These are phyloP conservation scores for Penicillium cosmopolitanum DNA, from an alignment of 495 filamentous ascomycete species.

Conservation along the genomic window DNA sequence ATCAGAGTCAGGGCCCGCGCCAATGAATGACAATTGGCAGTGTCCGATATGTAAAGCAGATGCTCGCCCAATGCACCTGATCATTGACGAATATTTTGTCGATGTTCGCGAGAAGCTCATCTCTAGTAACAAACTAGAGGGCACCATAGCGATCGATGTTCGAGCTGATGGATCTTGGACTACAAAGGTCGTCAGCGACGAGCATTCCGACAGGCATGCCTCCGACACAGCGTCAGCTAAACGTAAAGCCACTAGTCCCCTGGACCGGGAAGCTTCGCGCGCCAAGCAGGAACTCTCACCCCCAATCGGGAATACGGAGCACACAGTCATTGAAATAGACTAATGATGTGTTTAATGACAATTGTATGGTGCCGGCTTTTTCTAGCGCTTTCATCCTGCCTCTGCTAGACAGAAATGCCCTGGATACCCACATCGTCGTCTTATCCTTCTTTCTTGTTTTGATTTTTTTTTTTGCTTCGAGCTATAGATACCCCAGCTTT, in stretches of 20 bases:
- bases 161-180: conserved; percentile 62
- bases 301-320: conserved; percentile 1
- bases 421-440: too few relatives aligned
- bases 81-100: conserved; percentile 71
- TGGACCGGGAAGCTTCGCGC: background rate
- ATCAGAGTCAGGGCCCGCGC: conserved; percentile 51
- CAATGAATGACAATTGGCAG: conserved; percentile 73
- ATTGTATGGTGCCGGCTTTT: too few relatives aligned
- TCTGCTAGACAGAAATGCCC: too few relatives aligned
- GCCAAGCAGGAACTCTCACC: conserved; percentile 7
- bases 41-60: conserved; percentile 81
- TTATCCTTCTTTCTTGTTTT: too few relatives aligned
- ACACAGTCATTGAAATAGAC: conserved; percentile 39
- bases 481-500: too few relatives aligned
- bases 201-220: background rate
- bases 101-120: conserved; percentile 57
- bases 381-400: too few relatives aligned
- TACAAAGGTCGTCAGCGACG: conserved; percentile 32
- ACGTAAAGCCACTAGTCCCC: conserved; percentile 19
- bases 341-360: conserved; percentile 8
- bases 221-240: conserved; percentile 3
- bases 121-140: conserved; percentile 33
- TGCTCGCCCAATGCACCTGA: conserved; percentile 69
- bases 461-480: too few relatives aligned
- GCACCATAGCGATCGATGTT: conserved; percentile 62